Evolutionary conservation across 371 early-diverging fungal genomes (phyloP).

Genomic region (Choanephora cucurbitarum): DNA sequence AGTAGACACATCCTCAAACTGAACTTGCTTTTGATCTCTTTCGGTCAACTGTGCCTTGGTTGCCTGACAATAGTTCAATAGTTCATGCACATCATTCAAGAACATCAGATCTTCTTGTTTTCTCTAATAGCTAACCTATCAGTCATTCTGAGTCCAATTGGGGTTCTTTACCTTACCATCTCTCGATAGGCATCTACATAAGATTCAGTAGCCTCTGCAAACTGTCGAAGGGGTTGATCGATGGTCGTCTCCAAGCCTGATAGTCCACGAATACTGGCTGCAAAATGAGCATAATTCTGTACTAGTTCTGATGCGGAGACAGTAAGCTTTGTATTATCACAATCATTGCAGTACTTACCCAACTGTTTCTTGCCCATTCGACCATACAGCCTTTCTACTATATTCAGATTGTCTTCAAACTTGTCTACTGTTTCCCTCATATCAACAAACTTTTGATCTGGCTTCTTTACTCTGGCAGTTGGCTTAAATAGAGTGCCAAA

Average conservation of each 20-base stretch:
- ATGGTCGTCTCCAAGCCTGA: slow-evolving; percentile 85
- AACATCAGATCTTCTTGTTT: slow-evolving; percentile 74
- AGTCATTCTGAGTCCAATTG: no score
- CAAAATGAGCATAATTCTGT: slow-evolving; percentile 76
- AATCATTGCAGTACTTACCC: slow-evolving; percentile 15
- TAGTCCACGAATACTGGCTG: slow-evolving; percentile 71
- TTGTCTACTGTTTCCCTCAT: slow-evolving; percentile 81
- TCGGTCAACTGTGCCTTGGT: slow-evolving; percentile 78
- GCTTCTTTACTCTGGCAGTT: slow-evolving; percentile 83
- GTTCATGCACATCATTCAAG: slow-evolving; percentile 80
- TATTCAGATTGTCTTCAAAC: slow-evolving; percentile 79
- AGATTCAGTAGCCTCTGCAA: slow-evolving; percentile 70
- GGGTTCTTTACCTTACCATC: slow-evolving; percentile 64
- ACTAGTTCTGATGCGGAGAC: slow-evolving; percentile 59
- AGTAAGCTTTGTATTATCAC: no score
- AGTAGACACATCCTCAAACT: slow-evolving; percentile 83
- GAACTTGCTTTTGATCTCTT: slow-evolving; percentile 92
- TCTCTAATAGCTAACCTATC: no score
- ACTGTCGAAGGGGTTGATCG: slow-evolving; percentile 70
- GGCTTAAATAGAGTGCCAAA: slow-evolving; percentile 84
- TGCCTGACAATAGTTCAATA: slow-evolving; percentile 82
- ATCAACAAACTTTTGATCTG: slow-evolving; percentile 82
- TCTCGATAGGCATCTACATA: slow-evolving; percentile 67
- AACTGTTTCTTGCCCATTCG: slow-evolving; percentile 77
- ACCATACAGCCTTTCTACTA: slow-evolving; percentile 75